A percentile compares a stretch with the other conserved stretches of the same genome.
phyloP scores from a whole-genome alignment of 148 eudicot species.

The Rhododendron kiyosumense region DNA sequence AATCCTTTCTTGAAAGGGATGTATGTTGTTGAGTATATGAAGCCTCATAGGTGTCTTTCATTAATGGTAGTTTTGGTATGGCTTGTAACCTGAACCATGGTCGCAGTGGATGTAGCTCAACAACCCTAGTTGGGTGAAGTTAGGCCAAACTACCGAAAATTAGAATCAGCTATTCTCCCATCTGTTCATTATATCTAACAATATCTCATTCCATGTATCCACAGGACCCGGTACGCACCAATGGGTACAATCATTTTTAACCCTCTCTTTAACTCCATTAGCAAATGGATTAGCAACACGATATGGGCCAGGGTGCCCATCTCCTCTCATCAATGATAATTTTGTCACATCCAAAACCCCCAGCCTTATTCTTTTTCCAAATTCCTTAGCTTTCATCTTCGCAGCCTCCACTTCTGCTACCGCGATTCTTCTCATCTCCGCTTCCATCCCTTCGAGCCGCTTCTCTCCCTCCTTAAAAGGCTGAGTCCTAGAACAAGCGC shows the following conservation, averaged over 20 bases:
- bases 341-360: conserved; percentile 69
- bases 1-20: too few relatives aligned
- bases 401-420: conserved; percentile 45
- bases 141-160: background rate
- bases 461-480: conserved; percentile 56
- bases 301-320: conserved; percentile 91
- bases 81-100: too few relatives aligned
- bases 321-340: conserved; percentile 70
- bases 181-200: conserved; percentile 61
- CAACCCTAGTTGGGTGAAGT: background rate
- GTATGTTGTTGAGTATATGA: too few relatives aligned
- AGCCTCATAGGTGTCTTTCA: too few relatives aligned
- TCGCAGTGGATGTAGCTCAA: too few relatives aligned
- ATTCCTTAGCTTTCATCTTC: conserved; percentile 16
- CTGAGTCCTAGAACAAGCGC: conserved; percentile 68
- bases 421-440: conserved; percentile 58
- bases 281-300: conserved; percentile 78
- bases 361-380: conserved; percentile 20
- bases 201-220: conserved; percentile 34
- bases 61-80: too few relatives aligned
- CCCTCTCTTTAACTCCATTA: conserved; percentile 52
- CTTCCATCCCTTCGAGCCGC: conserved; percentile 60
- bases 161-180: conserved; percentile 19
- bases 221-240: conserved; percentile 75
- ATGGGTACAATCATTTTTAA: conserved; percentile 88